phyloP scores from a whole-genome alignment of 2,329 filamentous ascomycete species.

The Curvularia eragrostidis region DNA sequence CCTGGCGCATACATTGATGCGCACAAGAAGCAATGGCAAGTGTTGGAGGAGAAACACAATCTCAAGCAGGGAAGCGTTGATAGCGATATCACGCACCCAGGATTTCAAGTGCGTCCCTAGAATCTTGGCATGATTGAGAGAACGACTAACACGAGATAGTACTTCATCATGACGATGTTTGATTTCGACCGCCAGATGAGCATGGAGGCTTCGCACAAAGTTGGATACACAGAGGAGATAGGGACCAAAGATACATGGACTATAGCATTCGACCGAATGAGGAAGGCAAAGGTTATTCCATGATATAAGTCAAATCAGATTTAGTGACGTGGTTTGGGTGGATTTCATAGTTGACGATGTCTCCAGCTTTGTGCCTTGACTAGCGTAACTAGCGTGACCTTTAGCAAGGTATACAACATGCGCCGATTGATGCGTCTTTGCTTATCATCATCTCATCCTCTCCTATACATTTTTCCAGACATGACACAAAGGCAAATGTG shows the following conservation, averaged over 20 bases:
- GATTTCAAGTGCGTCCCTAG: constrained; percentile 35
- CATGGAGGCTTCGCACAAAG: constrained; percentile 48
- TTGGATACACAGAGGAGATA: constrained; percentile 50
- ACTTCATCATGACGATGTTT: constrained; percentile 49
- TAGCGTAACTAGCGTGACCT: neutral
- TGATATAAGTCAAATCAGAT: constrained; percentile 10
- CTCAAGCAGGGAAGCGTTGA: constrained; percentile 52
- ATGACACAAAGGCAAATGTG: neutral
- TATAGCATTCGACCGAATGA: constrained; percentile 54
- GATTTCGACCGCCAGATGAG: constrained; percentile 59
- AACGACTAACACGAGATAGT: constrained; percentile 23
- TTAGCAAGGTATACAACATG: neutral
- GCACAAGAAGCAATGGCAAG: constrained; percentile 39
- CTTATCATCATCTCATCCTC: neutral
- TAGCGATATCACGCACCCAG: constrained; percentile 52
- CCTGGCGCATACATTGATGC: constrained; percentile 39
- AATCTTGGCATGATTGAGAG: neutral
- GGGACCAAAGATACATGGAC: constrained; percentile 53
- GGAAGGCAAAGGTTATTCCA: constrained; percentile 52
- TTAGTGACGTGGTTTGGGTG: neutral
- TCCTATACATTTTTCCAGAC: neutral
- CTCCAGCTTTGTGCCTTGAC: neutral
- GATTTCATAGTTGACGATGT: neutral
- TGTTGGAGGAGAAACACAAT: constrained; percentile 35
- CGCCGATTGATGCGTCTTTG: neutral